Evolutionary conservation across 345 rosid species (phyloP), one percentile per base, ranked within the genome.

Genomic region (Odontarrhena argentea): DNA sequence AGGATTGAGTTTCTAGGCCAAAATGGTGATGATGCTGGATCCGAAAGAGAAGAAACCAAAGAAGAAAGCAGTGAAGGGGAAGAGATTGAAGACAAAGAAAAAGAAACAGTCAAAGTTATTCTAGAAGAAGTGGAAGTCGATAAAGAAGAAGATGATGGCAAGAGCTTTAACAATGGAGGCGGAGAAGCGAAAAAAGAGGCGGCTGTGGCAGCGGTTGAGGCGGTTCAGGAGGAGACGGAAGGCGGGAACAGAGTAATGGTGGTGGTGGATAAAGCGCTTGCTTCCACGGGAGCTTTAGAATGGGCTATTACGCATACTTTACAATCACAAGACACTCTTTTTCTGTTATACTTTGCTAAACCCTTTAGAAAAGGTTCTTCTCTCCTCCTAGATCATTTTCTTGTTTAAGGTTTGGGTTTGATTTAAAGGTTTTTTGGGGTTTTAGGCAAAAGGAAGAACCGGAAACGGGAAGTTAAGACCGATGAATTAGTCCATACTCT

Each of bases 291-390:
- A 43, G 97, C 97, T 26, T 88, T 90, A 52, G 96, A 93, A 70
- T 87, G 98, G 98, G 85, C 94, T 11, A 74, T 93, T 24, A 76
- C 92, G n/a, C 94, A 85, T 55, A 68, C 89, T 35, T 65, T 93
- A 64, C 88, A 84, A 55, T 46, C 51, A 64, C 82, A 83, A 13
- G 92, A 87, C 55, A 74, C 82, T 57, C 70, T 92, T 11, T 68
- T 87, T 76, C 90, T 93, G 36, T 69, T 93, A 2, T 80, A 69
- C 68, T 79, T 87, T 32, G 65, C 70, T 78, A 83, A 77, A 73
- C 69, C 83, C 38, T 68, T 70, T 41, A 68, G 38, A 51, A 69
- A 63, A 73, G 89, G 97, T 88, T 28, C 6, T 45, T 41, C 48
- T 55, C 35, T 43, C 40, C 25, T 38, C 14, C 22, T 14, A 8